phyloP scores from a whole-genome alignment of 129 eudicot species.

The Saposhnikovia divaricata region DNA sequence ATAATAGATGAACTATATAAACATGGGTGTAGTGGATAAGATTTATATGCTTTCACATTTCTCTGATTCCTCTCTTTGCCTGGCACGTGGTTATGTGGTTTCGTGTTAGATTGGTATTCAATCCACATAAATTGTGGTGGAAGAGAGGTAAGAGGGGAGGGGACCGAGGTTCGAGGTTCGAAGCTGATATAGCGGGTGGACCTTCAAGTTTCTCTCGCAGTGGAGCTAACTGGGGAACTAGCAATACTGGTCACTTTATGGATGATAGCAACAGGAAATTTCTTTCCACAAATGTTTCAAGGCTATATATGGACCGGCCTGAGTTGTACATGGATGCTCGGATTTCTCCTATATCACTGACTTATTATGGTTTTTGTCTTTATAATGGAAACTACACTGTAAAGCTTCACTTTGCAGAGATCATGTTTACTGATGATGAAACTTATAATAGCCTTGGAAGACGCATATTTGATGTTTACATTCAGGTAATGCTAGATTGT shows the following conservation, averaged over 20 bases:
- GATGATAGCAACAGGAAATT: slow-evolving; percentile 32
- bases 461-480: slow-evolving; percentile 68
- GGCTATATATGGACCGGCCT: slow-evolving; percentile 19
- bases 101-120: slow-evolving; percentile 31
- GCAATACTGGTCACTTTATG: slow-evolving; percentile 77
- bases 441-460: slow-evolving; percentile 64
- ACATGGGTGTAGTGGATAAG: not conserved
- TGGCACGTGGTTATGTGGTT: not conserved
- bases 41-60: not conserved
- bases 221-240: slow-evolving; percentile 48
- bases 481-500: slow-evolving; percentile 44
- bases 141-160: slow-evolving; percentile 6
- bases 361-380: slow-evolving; percentile 66
- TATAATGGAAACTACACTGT: slow-evolving; percentile 49
- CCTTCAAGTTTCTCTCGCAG: slow-evolving; percentile 30
- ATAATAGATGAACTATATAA: not conserved
- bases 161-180: slow-evolving; percentile 23
- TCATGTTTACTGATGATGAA: slow-evolving; percentile 40
- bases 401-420: slow-evolving; percentile 83
- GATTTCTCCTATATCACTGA: slow-evolving; percentile 53
- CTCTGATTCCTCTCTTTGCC: not conserved
- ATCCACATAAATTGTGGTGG: slow-evolving; percentile 80
- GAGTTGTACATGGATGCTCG: slow-evolving; percentile 50
- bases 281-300: slow-evolving; percentile 15
- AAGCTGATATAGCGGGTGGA: slow-evolving; percentile 36